Percentiles rank a stretch among this genome's conserved stretches.
Conservation (phyloP, 2,329 filamentous ascomycete species). For the Lasiodiplodia sp. region DNA sequence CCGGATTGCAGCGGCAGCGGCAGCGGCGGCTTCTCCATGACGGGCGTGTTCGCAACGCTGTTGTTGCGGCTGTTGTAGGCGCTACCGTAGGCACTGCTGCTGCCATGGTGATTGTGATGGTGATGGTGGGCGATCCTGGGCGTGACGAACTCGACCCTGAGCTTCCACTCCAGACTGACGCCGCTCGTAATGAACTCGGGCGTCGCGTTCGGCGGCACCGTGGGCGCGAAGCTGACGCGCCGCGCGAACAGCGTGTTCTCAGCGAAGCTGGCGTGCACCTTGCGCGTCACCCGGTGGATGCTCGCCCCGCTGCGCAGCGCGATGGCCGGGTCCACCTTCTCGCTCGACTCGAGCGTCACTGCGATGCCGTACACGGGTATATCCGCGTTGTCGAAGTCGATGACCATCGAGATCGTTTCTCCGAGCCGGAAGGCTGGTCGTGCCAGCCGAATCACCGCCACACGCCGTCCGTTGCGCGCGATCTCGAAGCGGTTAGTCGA, state of each 20-base stretch:
- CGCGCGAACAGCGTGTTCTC: conserved; percentile 78
- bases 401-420: conserved; percentile 81
- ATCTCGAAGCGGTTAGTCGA: conserved; percentile 96
- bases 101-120: neutral
- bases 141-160: conserved; percentile 92
- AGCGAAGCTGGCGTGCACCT: conserved; percentile 80
- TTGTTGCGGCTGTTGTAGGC: neutral
- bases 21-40: conserved; percentile 27
- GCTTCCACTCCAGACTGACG: conserved; percentile 84
- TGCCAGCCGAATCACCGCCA: conserved; percentile 88
- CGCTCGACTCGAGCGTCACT: conserved; percentile 82
- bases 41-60: conserved; percentile 39
- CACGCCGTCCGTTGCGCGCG: conserved; percentile 86
- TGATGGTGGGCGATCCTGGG: conserved; percentile 54
- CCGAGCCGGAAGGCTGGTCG: conserved; percentile 88
- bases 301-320: conserved; percentile 86
- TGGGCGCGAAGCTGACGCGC: conserved; percentile 79
- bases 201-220: conserved; percentile 82
- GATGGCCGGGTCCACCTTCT: conserved; percentile 80
- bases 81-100: neutral
- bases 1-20: neutral
- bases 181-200: conserved; percentile 93
- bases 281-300: conserved; percentile 85
- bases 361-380: conserved; percentile 87
- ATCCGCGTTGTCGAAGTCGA: conserved; percentile 79